Evolutionary conservation across 2,329 filamentous ascomycete species (phyloP).

Genomic region (Cyclaneusma minus): DNA sequence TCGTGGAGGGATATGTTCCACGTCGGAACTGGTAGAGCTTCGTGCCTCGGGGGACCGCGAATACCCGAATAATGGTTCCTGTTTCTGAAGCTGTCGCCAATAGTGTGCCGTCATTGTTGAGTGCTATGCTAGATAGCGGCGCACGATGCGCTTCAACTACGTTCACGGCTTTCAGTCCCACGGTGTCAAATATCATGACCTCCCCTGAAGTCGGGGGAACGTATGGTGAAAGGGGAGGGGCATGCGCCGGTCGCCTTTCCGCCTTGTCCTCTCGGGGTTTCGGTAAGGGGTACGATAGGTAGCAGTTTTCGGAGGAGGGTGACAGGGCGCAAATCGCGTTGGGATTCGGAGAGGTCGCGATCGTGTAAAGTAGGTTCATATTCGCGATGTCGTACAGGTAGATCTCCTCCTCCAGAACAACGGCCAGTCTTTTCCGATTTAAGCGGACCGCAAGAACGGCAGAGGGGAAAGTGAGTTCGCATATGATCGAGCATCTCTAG

Average conservation of each 20-base stretch:
- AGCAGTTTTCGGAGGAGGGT: constrained; percentile 89
- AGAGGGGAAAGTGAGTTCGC: constrained; percentile 96
- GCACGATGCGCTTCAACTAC: constrained; percentile 91
- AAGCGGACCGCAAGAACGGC: constrained; percentile 85
- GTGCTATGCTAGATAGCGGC: constrained; percentile 73
- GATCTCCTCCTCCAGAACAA: constrained; percentile 89
- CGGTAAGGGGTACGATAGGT: constrained; percentile 83
- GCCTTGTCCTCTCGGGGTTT: constrained; percentile 47
- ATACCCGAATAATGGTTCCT: constrained; percentile 92
- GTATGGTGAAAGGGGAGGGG: constrained; percentile 65
- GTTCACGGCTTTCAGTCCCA: constrained; percentile 82
- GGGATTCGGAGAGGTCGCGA: constrained; percentile 87
- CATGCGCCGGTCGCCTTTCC: constrained; percentile 55
- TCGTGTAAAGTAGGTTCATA: constrained; percentile 87
- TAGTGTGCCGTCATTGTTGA: constrained; percentile 85
- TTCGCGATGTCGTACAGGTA: constrained; percentile 99
- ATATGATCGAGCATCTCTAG: constrained; percentile 66
- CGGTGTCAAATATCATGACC: constrained; percentile 81
- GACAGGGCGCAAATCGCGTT: constrained; percentile 84
- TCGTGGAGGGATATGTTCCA: constrained; percentile 87
- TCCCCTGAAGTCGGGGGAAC: constrained; percentile 78
- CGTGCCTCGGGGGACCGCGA: constrained; percentile 76
- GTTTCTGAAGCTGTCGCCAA: constrained; percentile 94
- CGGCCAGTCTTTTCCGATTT: constrained; percentile 85
- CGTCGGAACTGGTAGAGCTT: constrained; percentile 94